A percentile compares a stretch with the other conserved stretches of the same genome.
These are phyloP conservation scores for Candida pseudocylindracea DNA, from an alignment of 1,139 yeast genomes.

Conservation along the genomic window DNA sequence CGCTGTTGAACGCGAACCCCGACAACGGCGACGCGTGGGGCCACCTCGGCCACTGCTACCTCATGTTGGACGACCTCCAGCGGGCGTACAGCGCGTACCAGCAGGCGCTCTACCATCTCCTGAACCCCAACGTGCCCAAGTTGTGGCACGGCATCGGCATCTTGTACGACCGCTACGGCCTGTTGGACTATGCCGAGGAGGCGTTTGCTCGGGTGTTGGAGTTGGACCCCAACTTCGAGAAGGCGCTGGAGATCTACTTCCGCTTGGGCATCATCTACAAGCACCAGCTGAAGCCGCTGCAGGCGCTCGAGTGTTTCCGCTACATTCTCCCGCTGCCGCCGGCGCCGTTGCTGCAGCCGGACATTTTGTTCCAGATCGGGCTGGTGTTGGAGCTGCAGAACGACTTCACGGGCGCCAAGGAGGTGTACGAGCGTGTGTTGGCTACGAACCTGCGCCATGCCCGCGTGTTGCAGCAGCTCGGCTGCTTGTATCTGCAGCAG, in stretches of 20 bases:
- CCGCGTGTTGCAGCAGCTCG: conserved; percentile 85
- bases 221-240: conserved; percentile 88
- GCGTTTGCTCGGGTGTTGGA: conserved; percentile 92
- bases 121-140: conserved; percentile 88
- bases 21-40: conserved; percentile 98
- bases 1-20: conserved; percentile 61
- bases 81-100: conserved; percentile 94
- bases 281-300: conserved; percentile 73
- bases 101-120: conserved; percentile 77
- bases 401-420: conserved; percentile 80
- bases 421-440: conserved; percentile 84
- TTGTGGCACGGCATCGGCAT: conserved; percentile 98
- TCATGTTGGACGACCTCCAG: conserved; percentile 90
- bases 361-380: conserved; percentile 97
- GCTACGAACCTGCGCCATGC: conserved; percentile 87
- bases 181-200: conserved; percentile 91
- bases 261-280: conserved; percentile 93
- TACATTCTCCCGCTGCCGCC: conserved; percentile 86
- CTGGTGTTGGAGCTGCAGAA: conserved; percentile 86
- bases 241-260: conserved; percentile 90
- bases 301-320: conserved; percentile 83
- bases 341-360: conserved; percentile 86
- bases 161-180: conserved; percentile 85
- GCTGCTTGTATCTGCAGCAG: conserved; percentile 86
- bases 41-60: conserved; percentile 82